Evolutionary conservation across 2,329 filamentous ascomycete species (phyloP).

Genomic region (Neonectria coccinea): DNA sequence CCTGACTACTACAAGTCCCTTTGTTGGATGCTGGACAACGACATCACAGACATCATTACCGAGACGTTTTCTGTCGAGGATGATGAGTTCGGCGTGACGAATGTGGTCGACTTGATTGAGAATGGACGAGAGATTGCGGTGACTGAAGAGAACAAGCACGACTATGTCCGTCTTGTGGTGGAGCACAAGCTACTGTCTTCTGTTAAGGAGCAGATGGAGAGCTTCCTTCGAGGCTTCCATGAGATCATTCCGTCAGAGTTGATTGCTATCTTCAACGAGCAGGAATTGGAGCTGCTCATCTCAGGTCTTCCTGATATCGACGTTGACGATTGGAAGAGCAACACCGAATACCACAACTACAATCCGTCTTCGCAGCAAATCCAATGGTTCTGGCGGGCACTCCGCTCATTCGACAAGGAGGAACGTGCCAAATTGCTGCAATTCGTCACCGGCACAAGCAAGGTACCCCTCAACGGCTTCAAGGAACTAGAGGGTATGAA

Average conservation of each 20-base stretch:
- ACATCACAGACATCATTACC: slow-evolving; percentile 97
- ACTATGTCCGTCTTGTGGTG: slow-evolving; percentile 94
- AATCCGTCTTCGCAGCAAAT: slow-evolving; percentile 94
- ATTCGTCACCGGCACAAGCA: slow-evolving; percentile 98
- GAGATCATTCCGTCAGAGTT: slow-evolving; percentile 96
- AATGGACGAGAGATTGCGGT: slow-evolving; percentile 93
- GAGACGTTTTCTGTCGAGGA: slow-evolving; percentile 96
- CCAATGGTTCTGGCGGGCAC: slow-evolving; percentile 99
- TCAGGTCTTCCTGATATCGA: slow-evolving; percentile 98
- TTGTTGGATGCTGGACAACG: slow-evolving; percentile 98
- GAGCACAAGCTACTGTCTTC: slow-evolving; percentile 93
- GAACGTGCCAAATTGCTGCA: slow-evolving; percentile 97
- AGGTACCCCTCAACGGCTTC: slow-evolving; percentile 98
- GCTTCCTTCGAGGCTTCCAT: slow-evolving; percentile 96
- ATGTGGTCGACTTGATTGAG: slow-evolving; percentile 86
- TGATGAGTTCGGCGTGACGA: slow-evolving; percentile 91
- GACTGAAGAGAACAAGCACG: slow-evolving; percentile 98
- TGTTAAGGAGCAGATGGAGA: slow-evolving; percentile 92
- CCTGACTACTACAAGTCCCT: slow-evolving; percentile 99
- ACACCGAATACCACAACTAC: slow-evolving; percentile 99
- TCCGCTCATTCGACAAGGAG: slow-evolving; percentile 98
- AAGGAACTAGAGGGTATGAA: slow-evolving; percentile 99
- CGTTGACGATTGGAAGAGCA: slow-evolving; percentile 98
- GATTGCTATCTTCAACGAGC: slow-evolving; percentile 97
- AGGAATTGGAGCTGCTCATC: slow-evolving; percentile 95